These are phyloP conservation scores for Auxenochlorella pyrenoidosa DNA, from an alignment of 139 green algal genomes.

Conservation along the genomic window DNA sequence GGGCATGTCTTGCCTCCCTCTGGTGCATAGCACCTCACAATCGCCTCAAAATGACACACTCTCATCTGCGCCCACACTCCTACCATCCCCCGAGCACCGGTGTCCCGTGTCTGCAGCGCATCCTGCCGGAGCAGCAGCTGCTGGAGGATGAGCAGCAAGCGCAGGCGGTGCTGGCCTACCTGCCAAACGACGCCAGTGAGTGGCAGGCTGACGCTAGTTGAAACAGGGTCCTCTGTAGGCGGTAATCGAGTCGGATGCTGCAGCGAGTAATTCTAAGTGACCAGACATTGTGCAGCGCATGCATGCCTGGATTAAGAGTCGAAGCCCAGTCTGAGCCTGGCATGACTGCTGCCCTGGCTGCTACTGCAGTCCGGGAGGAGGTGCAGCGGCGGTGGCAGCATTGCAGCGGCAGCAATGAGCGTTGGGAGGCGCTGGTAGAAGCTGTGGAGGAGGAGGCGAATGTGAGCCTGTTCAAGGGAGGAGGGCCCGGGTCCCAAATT, in stretches of 20 bases:
- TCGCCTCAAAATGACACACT: too few relatives aligned
- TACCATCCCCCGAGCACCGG: too few relatives aligned
- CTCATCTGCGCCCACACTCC: too few relatives aligned
- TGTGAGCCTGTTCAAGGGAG: not conserved
- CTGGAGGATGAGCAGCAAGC: slow-evolving; percentile 61
- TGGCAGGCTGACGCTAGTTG: not conserved
- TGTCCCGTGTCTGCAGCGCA: slow-evolving; percentile 40
- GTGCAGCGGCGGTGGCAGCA: slow-evolving; percentile 26
- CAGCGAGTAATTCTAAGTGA: too few relatives aligned
- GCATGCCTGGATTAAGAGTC: not conserved
- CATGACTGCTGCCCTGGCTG: too few relatives aligned
- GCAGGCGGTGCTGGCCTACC: slow-evolving; percentile 69
- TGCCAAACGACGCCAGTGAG: slow-evolving; percentile 56
- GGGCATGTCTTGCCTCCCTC: too few relatives aligned
- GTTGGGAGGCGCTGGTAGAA: slow-evolving; percentile 37
- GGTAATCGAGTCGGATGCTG: too few relatives aligned
- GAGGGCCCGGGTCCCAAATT: too few relatives aligned
- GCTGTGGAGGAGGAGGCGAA: slow-evolving; percentile 3
- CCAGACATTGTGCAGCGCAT: too few relatives aligned
- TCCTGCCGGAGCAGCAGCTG: slow-evolving; percentile 82
- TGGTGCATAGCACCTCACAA: too few relatives aligned
- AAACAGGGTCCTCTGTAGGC: too few relatives aligned
- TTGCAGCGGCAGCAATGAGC: slow-evolving; percentile 1
- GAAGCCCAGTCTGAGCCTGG: too few relatives aligned
- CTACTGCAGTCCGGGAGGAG: not conserved